These are phyloP conservation scores for Aspergillus sp. DNA, from an alignment of 2,329 filamentous ascomycete genomes.

Conservation along the genomic window DNA sequence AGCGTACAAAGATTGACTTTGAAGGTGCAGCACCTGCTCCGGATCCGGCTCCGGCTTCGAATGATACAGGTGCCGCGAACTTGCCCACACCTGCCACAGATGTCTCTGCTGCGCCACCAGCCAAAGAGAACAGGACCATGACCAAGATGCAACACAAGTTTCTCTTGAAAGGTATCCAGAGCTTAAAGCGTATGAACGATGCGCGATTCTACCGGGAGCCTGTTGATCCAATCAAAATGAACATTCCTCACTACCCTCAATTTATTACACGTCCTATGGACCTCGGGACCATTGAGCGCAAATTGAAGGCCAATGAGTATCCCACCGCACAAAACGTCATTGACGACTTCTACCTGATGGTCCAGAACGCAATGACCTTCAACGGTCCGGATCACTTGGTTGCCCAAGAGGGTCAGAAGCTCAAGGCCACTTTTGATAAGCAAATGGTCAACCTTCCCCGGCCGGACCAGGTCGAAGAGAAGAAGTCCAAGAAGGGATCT, in stretches of 20 bases:
- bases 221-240: constrained; percentile 68
- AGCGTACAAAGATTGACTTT: constrained; percentile 69
- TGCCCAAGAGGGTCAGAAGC: constrained; percentile 58
- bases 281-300: constrained; percentile 71
- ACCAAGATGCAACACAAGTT: constrained; percentile 40
- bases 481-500: constrained; percentile 46
- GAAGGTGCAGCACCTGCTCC: constrained; percentile 31
- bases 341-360: constrained; percentile 67
- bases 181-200: constrained; percentile 75
- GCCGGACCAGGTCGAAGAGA: constrained; percentile 54
- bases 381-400: constrained; percentile 74
- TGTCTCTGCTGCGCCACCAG: constrained; percentile 6
- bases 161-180: constrained; percentile 32
- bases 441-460: constrained; percentile 56
- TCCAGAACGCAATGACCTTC: constrained; percentile 71
- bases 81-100: constrained; percentile 33
- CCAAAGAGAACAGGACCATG: constrained; percentile 21
- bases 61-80: constrained; percentile 41
- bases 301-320: constrained; percentile 66
- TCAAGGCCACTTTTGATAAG: constrained; percentile 54
- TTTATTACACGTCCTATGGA: constrained; percentile 77
- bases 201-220: constrained; percentile 69
- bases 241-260: constrained; percentile 66
- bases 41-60: constrained; percentile 10
- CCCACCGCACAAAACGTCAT: constrained; percentile 63